Conservation (phyloP, 208 protist genomes). For the Plasmodiophora brassicae region DNA sequence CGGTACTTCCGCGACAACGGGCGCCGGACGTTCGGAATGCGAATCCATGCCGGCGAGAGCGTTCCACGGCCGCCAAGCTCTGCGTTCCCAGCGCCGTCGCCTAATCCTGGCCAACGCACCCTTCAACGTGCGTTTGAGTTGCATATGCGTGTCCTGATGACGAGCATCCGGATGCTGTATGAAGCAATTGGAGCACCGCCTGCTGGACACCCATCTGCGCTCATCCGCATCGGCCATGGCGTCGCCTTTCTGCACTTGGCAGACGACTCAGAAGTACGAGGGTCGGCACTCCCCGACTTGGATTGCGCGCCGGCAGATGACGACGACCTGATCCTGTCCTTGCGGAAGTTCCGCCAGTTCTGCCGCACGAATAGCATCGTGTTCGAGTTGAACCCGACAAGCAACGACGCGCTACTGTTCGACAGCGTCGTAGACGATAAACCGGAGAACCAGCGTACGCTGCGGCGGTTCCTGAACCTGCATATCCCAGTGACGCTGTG, state of each 20-base stretch:
- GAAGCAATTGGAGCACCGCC: neutral
- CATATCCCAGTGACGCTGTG: neutral
- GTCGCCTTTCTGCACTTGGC: neutral
- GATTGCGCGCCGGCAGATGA: no score
- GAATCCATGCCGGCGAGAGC: neutral
- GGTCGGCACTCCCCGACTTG: no score
- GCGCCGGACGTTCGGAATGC: neutral
- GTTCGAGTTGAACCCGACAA: neutral
- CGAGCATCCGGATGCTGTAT: neutral
- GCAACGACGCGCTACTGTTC: neutral
- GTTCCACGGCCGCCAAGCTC: no score
- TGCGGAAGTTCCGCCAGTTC: neutral
- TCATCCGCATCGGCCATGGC: neutral
- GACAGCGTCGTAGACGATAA: neutral
- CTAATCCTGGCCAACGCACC: neutral
- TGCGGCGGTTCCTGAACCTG: neutral
- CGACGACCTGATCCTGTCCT: no score
- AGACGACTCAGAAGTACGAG: no score
- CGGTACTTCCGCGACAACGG: no score
- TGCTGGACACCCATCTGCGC: neutral
- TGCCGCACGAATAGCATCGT: neutral
- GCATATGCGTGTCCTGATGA: neutral
- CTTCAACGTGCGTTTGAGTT: neutral
- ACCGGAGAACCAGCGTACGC: neutral
- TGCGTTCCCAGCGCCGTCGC: neutral